Base-by-base conservation (phyloP, 495 filamentous ascomycete genomes). In the Cercophora newfieldiana region DNA sequence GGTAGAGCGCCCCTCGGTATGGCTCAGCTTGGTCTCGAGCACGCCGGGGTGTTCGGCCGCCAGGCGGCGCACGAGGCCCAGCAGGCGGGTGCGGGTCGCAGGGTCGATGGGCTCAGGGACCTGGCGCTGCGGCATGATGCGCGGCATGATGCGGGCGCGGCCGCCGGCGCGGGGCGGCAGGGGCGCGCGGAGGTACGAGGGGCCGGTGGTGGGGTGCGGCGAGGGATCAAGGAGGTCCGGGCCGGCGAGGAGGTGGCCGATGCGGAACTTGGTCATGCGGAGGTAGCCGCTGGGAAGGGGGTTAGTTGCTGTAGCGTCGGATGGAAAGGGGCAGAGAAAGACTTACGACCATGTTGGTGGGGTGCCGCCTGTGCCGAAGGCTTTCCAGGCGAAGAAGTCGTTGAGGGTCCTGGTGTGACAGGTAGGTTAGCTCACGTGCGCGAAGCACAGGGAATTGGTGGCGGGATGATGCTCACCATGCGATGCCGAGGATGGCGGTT, bases 111-210 rank as follows among this genome's bases (percentile, higher is more conserved):
- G 61, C 19, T 63, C 61, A 16, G 61, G 61, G 48, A 63, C 50
- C 47, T 63, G 61, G 48, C 61, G 61, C 49, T 63, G 61, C 31
- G 61, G 61, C 61, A 63, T 63, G 61, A 63, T 63, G 48, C 61
- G 61, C 25, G 61, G 48, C 61, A 63, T 63, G 61, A 63, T 63
- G 25, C 61, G 61, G 22, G 61, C 47, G 16, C 61, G 61, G 1
- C 12, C 6, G 49, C 61, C 61, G 44, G 25, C 47, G 18, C 61
- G 61, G 24, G 48, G 48, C 10, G 25, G 61, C 24, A 63, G 21
- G 4, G 61, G n/a, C 1, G 49, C 1, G 61, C 8, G 29, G 29
- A 63, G 61, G 50, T 63, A 63, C 8, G 61, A 55, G 7, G 49
- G 61, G 3, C 61, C 61, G 50, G 61, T 53, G 48, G 60, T 30